Evolutionary conservation across 1,284 basidiomycete genomes (phyloP), one percentile per base, ranked within the genome.

Genomic region (Fomes fomentarius): DNA sequence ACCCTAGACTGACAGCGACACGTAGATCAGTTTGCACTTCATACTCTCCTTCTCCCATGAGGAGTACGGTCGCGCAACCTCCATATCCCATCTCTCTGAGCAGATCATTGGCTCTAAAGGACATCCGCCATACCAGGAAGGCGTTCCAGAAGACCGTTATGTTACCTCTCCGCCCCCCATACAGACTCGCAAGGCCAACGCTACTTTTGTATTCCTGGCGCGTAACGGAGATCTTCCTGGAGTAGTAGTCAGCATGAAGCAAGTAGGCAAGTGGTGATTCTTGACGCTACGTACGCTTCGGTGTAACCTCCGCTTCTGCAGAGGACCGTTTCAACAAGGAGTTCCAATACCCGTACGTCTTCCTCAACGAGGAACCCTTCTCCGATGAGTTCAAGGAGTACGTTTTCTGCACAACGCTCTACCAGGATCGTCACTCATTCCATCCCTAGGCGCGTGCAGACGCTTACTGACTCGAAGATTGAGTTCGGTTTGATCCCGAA

Each of bases 311-410:
- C 12, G 4, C 19, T 2, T n/a, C n/a, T 15, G n/a, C 26, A 71
- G 89, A 92, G 70, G 88, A 91, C 66, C 79, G 87, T 35, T 91
- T 94, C 78, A 95, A 95, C 76, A 86, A 87, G 66, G 88, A 90
- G 70, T 93, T 87, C 65, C 74, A 82, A 40, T 96, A 95, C 70
- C 91, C 92, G 24, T 95, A 91, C 65, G 87, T 93, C 34, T 91
- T 96, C 73, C 76, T 96, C 52, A 95, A 95, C 66, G 93, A 96
- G 44, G 78, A 88, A 54, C 79, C 80, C 0, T 96, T 95, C 68
- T 77, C 82, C 3, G 87, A 91, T 3, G 79, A 83, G 24, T 95
- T 95, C 74, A 93, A 91, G 65, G 74, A 75, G 85, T 91, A 61
- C 47, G 76, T 56, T 4, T 39, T 49, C 17, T 19, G 52, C 19